Conservation (phyloP, 495 filamentous ascomycete species). For the Penicillium paxilli region DNA sequence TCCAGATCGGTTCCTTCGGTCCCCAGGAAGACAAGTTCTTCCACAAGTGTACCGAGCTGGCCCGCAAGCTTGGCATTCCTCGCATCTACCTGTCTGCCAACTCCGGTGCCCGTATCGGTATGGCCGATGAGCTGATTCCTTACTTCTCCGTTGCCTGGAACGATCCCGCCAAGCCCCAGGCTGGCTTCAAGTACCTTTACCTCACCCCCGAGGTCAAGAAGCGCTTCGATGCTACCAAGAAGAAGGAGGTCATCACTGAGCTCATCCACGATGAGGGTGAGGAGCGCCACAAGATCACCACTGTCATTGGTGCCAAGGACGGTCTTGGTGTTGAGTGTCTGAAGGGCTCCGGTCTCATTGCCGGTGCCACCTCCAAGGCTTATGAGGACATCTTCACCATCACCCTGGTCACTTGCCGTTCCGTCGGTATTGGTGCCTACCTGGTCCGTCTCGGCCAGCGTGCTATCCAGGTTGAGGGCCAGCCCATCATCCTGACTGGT, state of each 20-base stretch:
- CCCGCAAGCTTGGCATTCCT: conserved; percentile 88
- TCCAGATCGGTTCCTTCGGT: conserved; percentile 97
- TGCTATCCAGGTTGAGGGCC: conserved; percentile 97
- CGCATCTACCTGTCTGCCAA: conserved; percentile 98
- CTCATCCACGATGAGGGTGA: conserved; percentile 82
- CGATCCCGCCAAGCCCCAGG: conserved; percentile 75
- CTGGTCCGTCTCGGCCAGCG: conserved; percentile 96
- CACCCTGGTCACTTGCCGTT: conserved; percentile 95
- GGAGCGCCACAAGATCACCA: conserved; percentile 89
- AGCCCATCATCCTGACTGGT: conserved; percentile 98
- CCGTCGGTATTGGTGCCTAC: conserved; percentile 97
- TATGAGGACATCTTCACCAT: conserved; percentile 99
- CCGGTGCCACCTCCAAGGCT: conserved; percentile 92
- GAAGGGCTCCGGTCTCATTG: conserved; percentile 95
- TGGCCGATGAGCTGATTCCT: conserved; percentile 95
- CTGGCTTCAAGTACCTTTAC: conserved; percentile 98
- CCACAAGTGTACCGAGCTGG: conserved; percentile 96
- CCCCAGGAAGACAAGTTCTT: conserved; percentile 97
- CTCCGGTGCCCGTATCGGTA: conserved; percentile 97
- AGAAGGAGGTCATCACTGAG: conserved; percentile 86
- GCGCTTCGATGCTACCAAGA: conserved; percentile 80
- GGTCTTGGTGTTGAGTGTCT: conserved; percentile 97
- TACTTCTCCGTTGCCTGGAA: conserved; percentile 98
- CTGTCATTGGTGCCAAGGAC: conserved; percentile 91
- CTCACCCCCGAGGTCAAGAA: conserved; percentile 83